Conservation (phyloP, 2,329 filamentous ascomycete genomes). For the Talaromyces sp. region DNA sequence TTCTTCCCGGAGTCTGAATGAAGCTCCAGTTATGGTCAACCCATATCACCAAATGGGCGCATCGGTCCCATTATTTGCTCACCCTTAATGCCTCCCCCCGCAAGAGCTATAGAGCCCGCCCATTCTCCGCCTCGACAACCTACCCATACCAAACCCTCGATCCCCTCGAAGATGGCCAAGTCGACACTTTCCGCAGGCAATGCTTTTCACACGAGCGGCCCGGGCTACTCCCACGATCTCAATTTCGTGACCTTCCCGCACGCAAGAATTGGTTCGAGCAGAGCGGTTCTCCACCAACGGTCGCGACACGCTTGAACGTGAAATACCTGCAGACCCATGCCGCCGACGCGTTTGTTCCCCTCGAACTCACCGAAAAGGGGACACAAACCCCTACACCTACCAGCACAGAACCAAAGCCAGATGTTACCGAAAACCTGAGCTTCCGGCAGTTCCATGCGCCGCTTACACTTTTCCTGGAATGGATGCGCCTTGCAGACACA, state of each 20-base stretch:
- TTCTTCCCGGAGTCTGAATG: slow-evolving; percentile 26
- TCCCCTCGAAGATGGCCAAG: slow-evolving; percentile 34
- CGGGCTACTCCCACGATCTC: slow-evolving; percentile 51
- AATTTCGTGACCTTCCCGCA: slow-evolving; percentile 55
- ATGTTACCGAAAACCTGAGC: slow-evolving; percentile 16
- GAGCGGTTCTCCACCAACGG: slow-evolving; percentile 40
- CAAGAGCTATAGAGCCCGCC: background rate
- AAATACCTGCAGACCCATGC: slow-evolving; percentile 50
- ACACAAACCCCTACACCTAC: background rate
- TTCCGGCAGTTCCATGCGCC: slow-evolving; percentile 54
- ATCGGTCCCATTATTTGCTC: background rate
- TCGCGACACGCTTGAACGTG: slow-evolving; percentile 39
- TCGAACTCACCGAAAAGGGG: slow-evolving; percentile 57
- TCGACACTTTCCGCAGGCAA: slow-evolving; percentile 55
- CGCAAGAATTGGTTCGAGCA: slow-evolving; percentile 61
- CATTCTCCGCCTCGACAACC: slow-evolving; percentile 10
- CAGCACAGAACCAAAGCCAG: slow-evolving; percentile 9
- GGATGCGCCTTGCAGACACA: slow-evolving; percentile 40
- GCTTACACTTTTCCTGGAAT: slow-evolving; percentile 66
- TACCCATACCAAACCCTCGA: slow-evolving; percentile 28
- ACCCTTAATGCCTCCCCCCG: background rate
- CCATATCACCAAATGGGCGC: background rate
- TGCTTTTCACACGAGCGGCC: slow-evolving; percentile 60
- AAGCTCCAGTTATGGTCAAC: slow-evolving; percentile 29
- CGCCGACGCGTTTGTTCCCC: slow-evolving; percentile 56